Base-by-base conservation (phyloP, 2,329 filamentous ascomycete genomes). In the Aotearoamyces nothofagi region DNA sequence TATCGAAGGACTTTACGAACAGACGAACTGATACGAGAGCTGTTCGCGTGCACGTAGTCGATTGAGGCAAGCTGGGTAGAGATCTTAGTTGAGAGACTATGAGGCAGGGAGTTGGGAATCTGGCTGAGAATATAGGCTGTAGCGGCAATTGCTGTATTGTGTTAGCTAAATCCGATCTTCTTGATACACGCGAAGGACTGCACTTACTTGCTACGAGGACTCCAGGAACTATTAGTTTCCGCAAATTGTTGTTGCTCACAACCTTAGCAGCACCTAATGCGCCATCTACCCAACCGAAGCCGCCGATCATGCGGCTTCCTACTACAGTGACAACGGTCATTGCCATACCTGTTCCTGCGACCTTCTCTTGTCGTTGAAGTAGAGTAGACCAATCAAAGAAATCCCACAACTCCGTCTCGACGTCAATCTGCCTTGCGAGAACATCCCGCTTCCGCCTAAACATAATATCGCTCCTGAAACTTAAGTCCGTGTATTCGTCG, bases 11-110 rank as follows among this genome's bases (percentile, higher is more conserved):
- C 83, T 49, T 84, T 82, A 41, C 87, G 81, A 23, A 93, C 83
- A 31, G 92, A 79, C 15, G 71, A 66, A 13, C 81, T 77, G 45
- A 98, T 92, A 30, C 90, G 80, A 11, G 68, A 63, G 24, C 84
- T 73, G 57, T 98, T 98, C 39, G 70, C 58, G 53, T 98, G 90
- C 1, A 90, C 81, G 49, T 96, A 98, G 57, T 98, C 90, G 46
- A 93, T 73, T 11, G 78, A 68, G 5, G 69, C 60, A 20, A 98
- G 73, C 44, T 84, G 81, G 17, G 70, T 61, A 2, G 83, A 77
- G 33, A 98, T 79, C 57, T 96, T 96, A 46, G 66, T 66, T 23
- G 78, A 78, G 5, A 98, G 69, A 8, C 84, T 83, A 30, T 77
- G 78, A 2, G 90, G 90, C 1, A 98, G 71, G 1, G 87, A 90